Conservation (phyloP, 495 filamentous ascomycete species). For the Xylaria nigripes region DNA sequence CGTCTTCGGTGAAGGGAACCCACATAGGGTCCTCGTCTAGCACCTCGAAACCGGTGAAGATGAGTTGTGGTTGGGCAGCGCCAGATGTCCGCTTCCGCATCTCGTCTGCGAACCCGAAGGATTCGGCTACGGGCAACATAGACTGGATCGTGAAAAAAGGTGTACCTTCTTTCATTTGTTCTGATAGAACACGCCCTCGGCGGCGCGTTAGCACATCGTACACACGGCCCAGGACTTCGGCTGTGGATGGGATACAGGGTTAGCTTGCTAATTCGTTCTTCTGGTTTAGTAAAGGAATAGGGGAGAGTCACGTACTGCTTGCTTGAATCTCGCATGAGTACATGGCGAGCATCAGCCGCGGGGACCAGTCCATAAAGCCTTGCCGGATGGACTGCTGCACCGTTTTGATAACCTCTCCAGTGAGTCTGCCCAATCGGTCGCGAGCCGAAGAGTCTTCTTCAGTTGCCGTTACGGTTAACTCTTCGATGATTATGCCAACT, state of each 20-base stretch:
- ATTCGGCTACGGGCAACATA: conserved; percentile 81
- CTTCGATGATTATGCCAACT: conserved; percentile 83
- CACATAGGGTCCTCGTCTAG: conserved; percentile 93
- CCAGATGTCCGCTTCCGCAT: conserved; percentile 91
- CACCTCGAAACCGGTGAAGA: conserved; percentile 86
- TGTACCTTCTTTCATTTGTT: conserved; percentile 88
- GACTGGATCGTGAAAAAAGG: conserved; percentile 92
- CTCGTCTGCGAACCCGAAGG: conserved; percentile 91
- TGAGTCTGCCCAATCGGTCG: conserved; percentile 70
- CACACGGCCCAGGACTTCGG: conserved; percentile 89
- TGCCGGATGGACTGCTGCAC: conserved; percentile 77
- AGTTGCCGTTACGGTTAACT: conserved; percentile 50
- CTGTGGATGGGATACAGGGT: conserved; percentile 28
- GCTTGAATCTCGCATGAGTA: conserved; percentile 97
- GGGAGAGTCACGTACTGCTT: conserved; percentile 53
- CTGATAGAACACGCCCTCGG: conserved; percentile 79
- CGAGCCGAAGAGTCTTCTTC: conserved; percentile 51
- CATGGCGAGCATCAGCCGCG: conserved; percentile 91
- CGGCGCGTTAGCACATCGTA: conserved; percentile 90
- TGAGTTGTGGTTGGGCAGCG: conserved; percentile 81
- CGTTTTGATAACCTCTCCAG: conserved; percentile 82
- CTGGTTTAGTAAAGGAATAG: not conserved
- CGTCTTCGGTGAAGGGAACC: conserved; percentile 94
- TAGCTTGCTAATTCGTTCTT: conserved; percentile 8
- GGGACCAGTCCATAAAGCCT: conserved; percentile 92